These are phyloP conservation scores for Astraeus odoratus DNA, from an alignment of 768 basidiomycete species.

Conservation along the genomic window DNA sequence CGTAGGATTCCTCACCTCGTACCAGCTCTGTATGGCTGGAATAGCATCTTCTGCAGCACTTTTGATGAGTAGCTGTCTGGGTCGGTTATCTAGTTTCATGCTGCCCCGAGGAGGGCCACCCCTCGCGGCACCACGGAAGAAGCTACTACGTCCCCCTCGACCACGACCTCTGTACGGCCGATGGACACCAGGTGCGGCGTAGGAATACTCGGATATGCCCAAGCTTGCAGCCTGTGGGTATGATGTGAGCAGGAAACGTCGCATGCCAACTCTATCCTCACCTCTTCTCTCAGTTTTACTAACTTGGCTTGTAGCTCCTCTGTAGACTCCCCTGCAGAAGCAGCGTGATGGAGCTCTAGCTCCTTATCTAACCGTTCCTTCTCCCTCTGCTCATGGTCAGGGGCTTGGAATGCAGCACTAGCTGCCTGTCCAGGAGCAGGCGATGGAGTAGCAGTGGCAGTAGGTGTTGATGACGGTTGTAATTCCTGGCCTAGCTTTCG, in stretches of 20 bases:
- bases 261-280: conserved; percentile 26
- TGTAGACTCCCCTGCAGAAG: conserved; percentile 41
- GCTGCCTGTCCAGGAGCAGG: conserved; percentile 17
- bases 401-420: conserved; percentile 23
- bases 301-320: conserved; percentile 71
- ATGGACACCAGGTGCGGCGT: conserved; percentile 32
- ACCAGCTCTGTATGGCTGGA: conserved; percentile 74
- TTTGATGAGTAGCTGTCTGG: conserved; percentile 72
- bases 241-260: neutral
- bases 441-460: conserved; percentile 24
- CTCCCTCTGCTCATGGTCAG: conserved; percentile 49
- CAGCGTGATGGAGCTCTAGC: conserved; percentile 56
- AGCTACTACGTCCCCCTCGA: conserved; percentile 52
- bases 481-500: conserved; percentile 77
- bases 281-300: conserved; percentile 75
- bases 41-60: conserved; percentile 50
- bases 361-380: conserved; percentile 74
- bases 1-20: conserved; percentile 49
- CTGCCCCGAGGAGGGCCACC: conserved; percentile 63
- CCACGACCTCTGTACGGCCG: conserved; percentile 66
- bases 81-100: conserved; percentile 88
- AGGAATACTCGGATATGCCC: conserved; percentile 51
- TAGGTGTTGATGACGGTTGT: conserved; percentile 35
- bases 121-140: conserved; percentile 53
- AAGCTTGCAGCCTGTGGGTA: conserved; percentile 60